These are phyloP conservation scores for Aspergillus leporis DNA, from an alignment of 495 filamentous ascomycete genomes.

Conservation along the genomic window DNA sequence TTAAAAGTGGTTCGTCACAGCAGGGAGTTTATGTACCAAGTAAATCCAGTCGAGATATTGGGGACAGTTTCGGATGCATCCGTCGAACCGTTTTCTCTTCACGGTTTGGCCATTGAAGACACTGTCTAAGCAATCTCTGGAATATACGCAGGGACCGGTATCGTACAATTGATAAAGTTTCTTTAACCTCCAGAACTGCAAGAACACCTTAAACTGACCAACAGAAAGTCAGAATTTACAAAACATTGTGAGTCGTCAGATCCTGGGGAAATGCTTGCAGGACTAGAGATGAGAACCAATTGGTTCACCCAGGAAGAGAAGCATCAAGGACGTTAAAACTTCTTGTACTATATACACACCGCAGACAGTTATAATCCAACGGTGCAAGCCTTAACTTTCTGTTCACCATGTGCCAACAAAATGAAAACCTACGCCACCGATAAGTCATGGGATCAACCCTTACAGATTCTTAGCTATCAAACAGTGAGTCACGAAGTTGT, in stretches of 20 bases:
- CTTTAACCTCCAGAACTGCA: background rate
- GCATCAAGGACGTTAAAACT: background rate
- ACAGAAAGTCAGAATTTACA: background rate
- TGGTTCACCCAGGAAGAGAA: background rate
- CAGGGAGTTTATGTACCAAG: background rate
- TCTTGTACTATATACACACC: background rate
- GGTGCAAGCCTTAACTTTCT: background rate
- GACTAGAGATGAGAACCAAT: background rate
- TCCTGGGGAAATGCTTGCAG: background rate
- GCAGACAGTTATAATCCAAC: background rate
- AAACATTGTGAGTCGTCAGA: background rate
- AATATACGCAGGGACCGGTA: background rate
- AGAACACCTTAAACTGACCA: background rate
- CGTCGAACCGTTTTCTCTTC: too few relatives aligned
- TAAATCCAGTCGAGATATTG: too few relatives aligned
- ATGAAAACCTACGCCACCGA: background rate
- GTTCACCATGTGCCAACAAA: background rate
- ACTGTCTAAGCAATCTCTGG: background rate
- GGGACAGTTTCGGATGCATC: too few relatives aligned
- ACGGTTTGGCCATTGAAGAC: too few relatives aligned
- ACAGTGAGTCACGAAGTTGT: background rate
- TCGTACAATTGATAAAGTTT: background rate
- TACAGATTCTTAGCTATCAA: background rate
- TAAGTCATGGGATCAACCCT: conserved; percentile 3
- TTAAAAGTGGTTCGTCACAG: background rate